Percentiles rank a stretch among this genome's conserved stretches.
Conservation (phyloP, 495 filamentous ascomycete genomes). For the Lasiosphaeria ovina region DNA sequence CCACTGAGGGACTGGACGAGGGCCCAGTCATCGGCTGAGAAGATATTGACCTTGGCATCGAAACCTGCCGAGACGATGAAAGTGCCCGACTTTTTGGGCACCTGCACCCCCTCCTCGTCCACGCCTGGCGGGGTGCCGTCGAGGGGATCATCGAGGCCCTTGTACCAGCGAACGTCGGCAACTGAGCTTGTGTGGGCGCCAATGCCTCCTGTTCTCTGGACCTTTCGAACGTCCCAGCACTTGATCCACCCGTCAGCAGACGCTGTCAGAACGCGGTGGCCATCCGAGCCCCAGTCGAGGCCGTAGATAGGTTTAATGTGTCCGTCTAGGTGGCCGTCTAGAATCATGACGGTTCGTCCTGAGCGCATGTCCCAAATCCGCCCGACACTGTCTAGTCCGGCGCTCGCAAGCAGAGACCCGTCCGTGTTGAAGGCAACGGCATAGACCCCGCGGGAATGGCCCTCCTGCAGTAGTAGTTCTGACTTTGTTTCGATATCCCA, state of each 20-base stretch:
- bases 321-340: conserved; percentile 77
- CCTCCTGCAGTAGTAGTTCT: conserved; percentile 88
- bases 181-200: conserved; percentile 91
- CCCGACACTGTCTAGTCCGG: conserved; percentile 88
- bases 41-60: conserved; percentile 93
- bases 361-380: conserved; percentile 96
- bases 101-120: conserved; percentile 60
- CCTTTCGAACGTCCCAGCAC: conserved; percentile 94
- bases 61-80: conserved; percentile 91
- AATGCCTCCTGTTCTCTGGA: conserved; percentile 75
- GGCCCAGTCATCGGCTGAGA: conserved; percentile 94
- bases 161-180: conserved; percentile 90
- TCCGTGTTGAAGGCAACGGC: conserved; percentile 84
- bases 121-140: conserved; percentile 55
- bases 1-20: conserved; percentile 83
- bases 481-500: conserved; percentile 88
- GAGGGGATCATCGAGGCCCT: conserved; percentile 67
- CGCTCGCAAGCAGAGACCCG: conserved; percentile 85
- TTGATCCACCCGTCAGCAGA: conserved; percentile 96
- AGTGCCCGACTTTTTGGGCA: conserved; percentile 69
- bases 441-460: conserved; percentile 90
- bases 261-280: conserved; percentile 81
- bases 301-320: conserved; percentile 92
- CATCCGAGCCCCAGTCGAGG: conserved; percentile 88
- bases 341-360: conserved; percentile 90